Evolutionary conservation across 2,329 filamentous ascomycete species (phyloP), one percentile per base, ranked within the genome.

Genomic region (Aspergillus oerlinghausenensis): DNA sequence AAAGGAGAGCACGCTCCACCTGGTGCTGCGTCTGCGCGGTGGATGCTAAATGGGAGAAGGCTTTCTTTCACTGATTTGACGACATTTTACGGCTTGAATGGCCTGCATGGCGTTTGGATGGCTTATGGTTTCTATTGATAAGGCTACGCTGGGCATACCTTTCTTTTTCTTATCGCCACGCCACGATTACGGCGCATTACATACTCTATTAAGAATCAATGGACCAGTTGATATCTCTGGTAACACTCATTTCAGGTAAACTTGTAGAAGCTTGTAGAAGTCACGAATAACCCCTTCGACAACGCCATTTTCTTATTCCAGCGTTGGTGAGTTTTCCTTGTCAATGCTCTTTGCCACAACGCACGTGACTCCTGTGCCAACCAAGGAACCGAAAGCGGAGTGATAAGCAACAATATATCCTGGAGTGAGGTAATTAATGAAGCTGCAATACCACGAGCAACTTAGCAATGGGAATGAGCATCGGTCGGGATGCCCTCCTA

Each of bases 1-100:
- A 71, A 84, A 84, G 80, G 84, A 86, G 77, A 83, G 80, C 54
- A 87, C 84, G 1, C 77, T 87, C 58, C 84, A 87, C 74, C 78
- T 87, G 76, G 84, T 87, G 68, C 64, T 73, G 48, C 70, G 70
- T 59, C 70, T 73, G 25, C 70, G 70, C 61, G 70, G 77, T 78
- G 82, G 73, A 23, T 47, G 43, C 26, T 47, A 56, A 74, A 76
- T 62, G 73, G 66, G 66, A 29, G 28, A 29, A 59, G 38, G 58
- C 66, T 54, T 50, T 54, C 32, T 59, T 53, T 59, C 49, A 59
- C 55, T 55, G 51, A 32, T 58, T 47, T 63, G 53, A 56, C 60
- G 62, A 57, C 62, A 66, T 61, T 66, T 62, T 65, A 63, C 64
- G 56, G 68, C 66, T 69, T 65, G 58, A 55, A 59, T 67, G 63